A percentile compares a stretch with the other conserved stretches of the same genome.
Conservation (phyloP, 495 filamentous ascomycete species). For the Chaetomidium leptoderma region DNA sequence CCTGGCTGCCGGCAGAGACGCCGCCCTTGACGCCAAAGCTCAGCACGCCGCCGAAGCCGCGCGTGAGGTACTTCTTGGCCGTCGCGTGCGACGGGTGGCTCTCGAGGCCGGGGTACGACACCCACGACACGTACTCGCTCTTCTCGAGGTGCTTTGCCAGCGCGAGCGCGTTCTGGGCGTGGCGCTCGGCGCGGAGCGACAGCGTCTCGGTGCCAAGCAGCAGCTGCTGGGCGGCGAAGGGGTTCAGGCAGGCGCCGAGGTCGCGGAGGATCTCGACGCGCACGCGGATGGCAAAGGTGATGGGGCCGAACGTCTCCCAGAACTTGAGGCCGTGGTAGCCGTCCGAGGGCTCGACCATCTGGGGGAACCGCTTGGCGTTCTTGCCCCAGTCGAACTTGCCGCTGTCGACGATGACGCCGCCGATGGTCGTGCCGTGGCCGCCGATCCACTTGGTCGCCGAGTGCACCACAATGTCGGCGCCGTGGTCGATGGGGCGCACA, state of each 20-base stretch:
- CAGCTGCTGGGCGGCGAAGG: constrained; percentile 93
- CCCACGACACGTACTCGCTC: constrained; percentile 84
- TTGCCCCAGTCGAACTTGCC: constrained; percentile 98
- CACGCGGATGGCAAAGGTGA: constrained; percentile 77
- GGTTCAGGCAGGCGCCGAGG: constrained; percentile 78
- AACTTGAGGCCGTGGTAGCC: constrained; percentile 97
- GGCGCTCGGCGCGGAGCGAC: constrained; percentile 77
- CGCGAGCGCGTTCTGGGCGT: constrained; percentile 77
- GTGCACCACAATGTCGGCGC: constrained; percentile 92
- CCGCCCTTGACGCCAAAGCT: constrained; percentile 93
- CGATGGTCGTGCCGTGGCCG: constrained; percentile 94
- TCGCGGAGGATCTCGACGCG: constrained; percentile 82
- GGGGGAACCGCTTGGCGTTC: constrained; percentile 81
- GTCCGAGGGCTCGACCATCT: constrained; percentile 85
- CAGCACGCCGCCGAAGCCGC: constrained; percentile 88
- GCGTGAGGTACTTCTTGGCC: constrained; percentile 84
- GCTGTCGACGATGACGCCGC: constrained; percentile 81
- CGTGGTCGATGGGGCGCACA: constrained; percentile 82
- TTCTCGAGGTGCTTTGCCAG: constrained; percentile 81
- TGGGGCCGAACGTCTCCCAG: constrained; percentile 89
- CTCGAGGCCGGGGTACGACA: constrained; percentile 86
- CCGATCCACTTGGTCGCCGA: constrained; percentile 99
- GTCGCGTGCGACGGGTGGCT: constrained; percentile 72
- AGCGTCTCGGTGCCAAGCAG: constrained; percentile 88
- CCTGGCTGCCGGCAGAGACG: constrained; percentile 69